Percentiles rank a stretch among this genome's conserved stretches.
Conservation (phyloP, 1,284 basidiomycete genomes). For the Fomes fomentarius region DNA sequence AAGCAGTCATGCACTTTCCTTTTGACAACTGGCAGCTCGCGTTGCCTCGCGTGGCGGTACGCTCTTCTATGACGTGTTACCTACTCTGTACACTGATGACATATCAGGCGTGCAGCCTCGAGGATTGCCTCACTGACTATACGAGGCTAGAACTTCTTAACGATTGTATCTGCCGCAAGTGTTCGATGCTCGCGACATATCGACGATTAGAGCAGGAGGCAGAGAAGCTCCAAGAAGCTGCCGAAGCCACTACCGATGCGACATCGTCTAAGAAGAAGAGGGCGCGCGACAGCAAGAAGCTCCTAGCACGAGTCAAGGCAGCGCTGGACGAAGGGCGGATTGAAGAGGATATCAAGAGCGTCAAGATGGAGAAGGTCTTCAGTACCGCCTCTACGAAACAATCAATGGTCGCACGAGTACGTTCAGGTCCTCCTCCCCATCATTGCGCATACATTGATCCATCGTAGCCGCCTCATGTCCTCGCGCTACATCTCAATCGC, state of each 20-base stretch:
- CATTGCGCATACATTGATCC: slow-evolving; percentile 18
- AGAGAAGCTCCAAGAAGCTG: slow-evolving; percentile 52
- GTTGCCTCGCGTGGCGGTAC: slow-evolving; percentile 63
- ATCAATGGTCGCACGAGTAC: slow-evolving; percentile 82
- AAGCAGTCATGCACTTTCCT: slow-evolving; percentile 86
- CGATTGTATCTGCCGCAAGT: slow-evolving; percentile 86
- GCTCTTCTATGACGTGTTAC: slow-evolving; percentile 23
- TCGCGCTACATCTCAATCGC: slow-evolving; percentile 87
- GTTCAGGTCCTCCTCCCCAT: slow-evolving; percentile 27
- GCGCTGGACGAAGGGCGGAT: slow-evolving; percentile 76
- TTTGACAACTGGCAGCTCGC: slow-evolving; percentile 84
- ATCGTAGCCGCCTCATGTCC: slow-evolving; percentile 75
- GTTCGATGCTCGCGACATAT: slow-evolving; percentile 76
- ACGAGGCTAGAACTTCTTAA: slow-evolving; percentile 80
- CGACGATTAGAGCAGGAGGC: slow-evolving; percentile 60
- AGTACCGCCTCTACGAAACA: slow-evolving; percentile 84
- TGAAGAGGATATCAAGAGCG: slow-evolving; percentile 78
- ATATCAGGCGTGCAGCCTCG: slow-evolving; percentile 58
- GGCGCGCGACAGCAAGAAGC: slow-evolving; percentile 66
- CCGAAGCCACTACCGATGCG: slow-evolving; percentile 43
- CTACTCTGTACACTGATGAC: slow-evolving; percentile 12
- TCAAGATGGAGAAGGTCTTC: slow-evolving; percentile 74
- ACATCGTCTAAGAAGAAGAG: slow-evolving; percentile 72
- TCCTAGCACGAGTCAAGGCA: slow-evolving; percentile 60
- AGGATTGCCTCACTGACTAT: slow-evolving; percentile 80